A percentile compares a stretch with the other conserved stretches of the same genome.
These are phyloP conservation scores for Yarrowia bubula DNA, from an alignment of 805 yeast genomes.

Conservation along the genomic window DNA sequence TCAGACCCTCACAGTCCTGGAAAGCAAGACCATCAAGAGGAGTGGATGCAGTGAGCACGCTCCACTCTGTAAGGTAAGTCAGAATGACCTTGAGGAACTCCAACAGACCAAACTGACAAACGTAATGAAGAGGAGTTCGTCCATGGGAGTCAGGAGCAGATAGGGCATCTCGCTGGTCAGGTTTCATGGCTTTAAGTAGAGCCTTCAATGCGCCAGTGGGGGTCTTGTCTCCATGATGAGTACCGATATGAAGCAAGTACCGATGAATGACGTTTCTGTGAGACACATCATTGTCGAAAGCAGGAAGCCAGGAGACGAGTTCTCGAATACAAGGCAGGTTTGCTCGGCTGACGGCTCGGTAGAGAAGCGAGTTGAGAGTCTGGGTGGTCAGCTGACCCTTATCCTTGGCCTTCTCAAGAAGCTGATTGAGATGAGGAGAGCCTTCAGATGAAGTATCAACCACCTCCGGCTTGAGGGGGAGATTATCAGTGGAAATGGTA, in stretches of 20 bases:
- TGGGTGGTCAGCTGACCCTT: constrained; percentile 12
- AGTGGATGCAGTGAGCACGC: constrained; percentile 32
- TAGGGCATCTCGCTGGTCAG: constrained; percentile 37
- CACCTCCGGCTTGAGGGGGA: constrained; percentile 1
- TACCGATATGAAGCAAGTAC: constrained; percentile 12
- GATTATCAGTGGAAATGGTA: background rate
- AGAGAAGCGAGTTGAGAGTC: constrained; percentile 7
- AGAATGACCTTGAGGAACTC: constrained; percentile 60
- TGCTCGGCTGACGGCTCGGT: constrained; percentile 17
- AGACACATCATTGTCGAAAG: constrained; percentile 2
- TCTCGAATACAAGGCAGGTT: constrained; percentile 18
- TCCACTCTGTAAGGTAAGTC: constrained; percentile 57
- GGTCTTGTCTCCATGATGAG: constrained; percentile 8
- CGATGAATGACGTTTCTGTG: constrained; percentile 24
- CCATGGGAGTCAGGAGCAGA: constrained; percentile 69
- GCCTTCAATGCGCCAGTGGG: background rate
- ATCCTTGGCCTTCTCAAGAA: constrained; percentile 11
- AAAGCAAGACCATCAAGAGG: constrained; percentile 34
- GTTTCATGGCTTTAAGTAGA: background rate
- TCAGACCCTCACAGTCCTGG: constrained; percentile 64
- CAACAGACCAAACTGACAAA: constrained; percentile 80
- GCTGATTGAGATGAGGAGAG: background rate
- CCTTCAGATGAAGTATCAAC: background rate
- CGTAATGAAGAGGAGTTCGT: constrained; percentile 86
- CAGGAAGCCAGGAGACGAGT: constrained; percentile 1